phyloP scores from a whole-genome alignment of 106 monocot genomes.

The Gastrodia elata region DNA sequence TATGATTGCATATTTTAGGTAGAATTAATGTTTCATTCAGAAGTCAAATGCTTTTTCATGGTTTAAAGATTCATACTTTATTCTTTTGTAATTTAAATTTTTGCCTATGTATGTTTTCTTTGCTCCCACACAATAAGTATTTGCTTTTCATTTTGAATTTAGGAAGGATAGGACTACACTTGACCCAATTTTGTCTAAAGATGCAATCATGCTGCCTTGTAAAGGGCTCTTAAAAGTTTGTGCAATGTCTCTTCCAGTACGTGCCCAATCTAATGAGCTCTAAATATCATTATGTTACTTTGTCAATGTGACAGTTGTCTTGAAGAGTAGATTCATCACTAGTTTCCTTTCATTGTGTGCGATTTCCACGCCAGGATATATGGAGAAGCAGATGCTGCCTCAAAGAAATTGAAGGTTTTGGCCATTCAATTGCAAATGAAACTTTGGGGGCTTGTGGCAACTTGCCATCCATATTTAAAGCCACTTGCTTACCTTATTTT shows the following conservation, averaged over 20 bases:
- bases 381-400: constrained; percentile 74
- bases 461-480: constrained; percentile 28
- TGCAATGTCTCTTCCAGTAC: constrained; percentile 86
- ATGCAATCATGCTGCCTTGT: constrained; percentile 67
- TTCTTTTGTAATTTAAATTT: not conserved
- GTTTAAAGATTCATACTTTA: not conserved
- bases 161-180: constrained; percentile 81
- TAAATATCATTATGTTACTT: not conserved
- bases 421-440: constrained; percentile 70
- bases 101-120: not conserved
- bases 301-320: not conserved
- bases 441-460: constrained; percentile 81
- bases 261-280: constrained; percentile 16
- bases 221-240: constrained; percentile 82
- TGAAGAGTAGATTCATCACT: not conserved
- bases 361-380: constrained; percentile 49
- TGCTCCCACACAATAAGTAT: not conserved
- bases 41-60: not conserved
- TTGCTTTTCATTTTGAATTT: not conserved
- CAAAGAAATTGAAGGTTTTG: constrained; percentile 75
- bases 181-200: constrained; percentile 55
- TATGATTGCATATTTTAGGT: not conserved
- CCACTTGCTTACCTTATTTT: constrained; percentile 71
- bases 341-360: not conserved
- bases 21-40: not conserved